Conservation (phyloP, 2,329 filamentous ascomycete species). For the Plenodomus lindquistii region DNA sequence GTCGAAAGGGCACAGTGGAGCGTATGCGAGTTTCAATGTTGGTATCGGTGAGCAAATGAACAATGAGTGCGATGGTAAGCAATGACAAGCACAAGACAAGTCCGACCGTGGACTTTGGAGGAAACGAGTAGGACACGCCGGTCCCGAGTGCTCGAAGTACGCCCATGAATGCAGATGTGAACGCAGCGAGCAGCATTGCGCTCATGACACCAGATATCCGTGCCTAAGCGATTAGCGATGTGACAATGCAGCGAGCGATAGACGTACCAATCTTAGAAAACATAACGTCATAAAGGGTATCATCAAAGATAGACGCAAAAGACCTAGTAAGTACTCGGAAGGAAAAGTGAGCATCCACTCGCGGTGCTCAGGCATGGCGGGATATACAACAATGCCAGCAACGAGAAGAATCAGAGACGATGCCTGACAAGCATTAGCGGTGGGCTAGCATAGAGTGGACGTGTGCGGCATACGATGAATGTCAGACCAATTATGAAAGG, state of each 20-base stretch:
- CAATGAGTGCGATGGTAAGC: conserved; percentile 36
- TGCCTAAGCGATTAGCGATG: conserved; percentile 27
- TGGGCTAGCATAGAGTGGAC: not conserved
- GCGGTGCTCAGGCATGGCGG: conserved; percentile 39
- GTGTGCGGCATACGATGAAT: conserved; percentile 26
- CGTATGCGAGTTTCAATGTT: conserved; percentile 34
- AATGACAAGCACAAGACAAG: conserved; percentile 34
- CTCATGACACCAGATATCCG: conserved; percentile 41
- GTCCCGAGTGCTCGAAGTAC: conserved; percentile 37
- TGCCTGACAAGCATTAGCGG: conserved; percentile 29
- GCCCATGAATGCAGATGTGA: conserved; percentile 41
- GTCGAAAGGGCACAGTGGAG: conserved; percentile 33
- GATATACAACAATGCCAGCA: conserved; percentile 33
- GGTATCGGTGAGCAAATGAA: conserved; percentile 35
- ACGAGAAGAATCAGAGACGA: conserved; percentile 35
- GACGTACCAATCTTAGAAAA: conserved; percentile 40
- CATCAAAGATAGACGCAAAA: conserved; percentile 43
- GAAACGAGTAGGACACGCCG: conserved; percentile 39
- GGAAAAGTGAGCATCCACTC: conserved; percentile 39
- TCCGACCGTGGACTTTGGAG: conserved; percentile 38
- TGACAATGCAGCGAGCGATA: not conserved
- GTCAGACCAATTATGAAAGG: conserved; percentile 34
- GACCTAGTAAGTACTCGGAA: conserved; percentile 37
- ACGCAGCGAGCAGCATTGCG: conserved; percentile 36
- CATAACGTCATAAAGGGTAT: conserved; percentile 44